Evolutionary conservation across 257 asterid species (phyloP).

Genomic region (Petunia axillaris): DNA sequence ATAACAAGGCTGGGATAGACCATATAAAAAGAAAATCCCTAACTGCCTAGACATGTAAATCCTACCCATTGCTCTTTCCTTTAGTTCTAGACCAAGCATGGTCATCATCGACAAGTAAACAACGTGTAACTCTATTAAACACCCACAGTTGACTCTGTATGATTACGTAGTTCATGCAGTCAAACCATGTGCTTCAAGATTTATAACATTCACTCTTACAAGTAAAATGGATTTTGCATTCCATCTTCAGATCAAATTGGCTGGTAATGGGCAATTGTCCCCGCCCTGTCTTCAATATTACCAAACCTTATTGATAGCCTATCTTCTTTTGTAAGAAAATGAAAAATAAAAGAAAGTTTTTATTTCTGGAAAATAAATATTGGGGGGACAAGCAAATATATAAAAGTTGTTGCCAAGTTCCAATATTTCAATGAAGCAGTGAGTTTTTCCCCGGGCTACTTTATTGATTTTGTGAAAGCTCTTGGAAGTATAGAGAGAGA

Average conservation of each 20-base stretch:
- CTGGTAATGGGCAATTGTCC: neutral
- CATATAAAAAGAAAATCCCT: neutral
- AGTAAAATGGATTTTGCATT: neutral
- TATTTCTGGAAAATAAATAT: neutral
- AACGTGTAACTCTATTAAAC: neutral
- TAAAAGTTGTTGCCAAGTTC: neutral
- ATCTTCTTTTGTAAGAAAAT: neutral
- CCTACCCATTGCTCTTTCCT: neutral
- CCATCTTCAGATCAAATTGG: slow-evolving; percentile 14
- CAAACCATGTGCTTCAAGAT: slow-evolving; percentile 14
- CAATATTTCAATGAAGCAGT: neutral
- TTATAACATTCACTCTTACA: neutral
- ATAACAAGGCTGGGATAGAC: neutral
- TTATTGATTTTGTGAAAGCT: neutral
- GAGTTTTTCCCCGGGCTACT: neutral
- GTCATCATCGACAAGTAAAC: neutral
- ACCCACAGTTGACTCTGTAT: neutral
- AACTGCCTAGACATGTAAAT: neutral
- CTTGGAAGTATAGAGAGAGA: neutral
- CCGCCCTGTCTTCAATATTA: neutral
- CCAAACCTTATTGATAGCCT: neutral
- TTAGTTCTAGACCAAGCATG: neutral
- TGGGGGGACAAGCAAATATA: neutral
- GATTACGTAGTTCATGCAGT: neutral
- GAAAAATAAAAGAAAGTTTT: neutral